phyloP scores from a whole-genome alignment of 108 stramenopile species.

The Cyclotella cryptica region DNA sequence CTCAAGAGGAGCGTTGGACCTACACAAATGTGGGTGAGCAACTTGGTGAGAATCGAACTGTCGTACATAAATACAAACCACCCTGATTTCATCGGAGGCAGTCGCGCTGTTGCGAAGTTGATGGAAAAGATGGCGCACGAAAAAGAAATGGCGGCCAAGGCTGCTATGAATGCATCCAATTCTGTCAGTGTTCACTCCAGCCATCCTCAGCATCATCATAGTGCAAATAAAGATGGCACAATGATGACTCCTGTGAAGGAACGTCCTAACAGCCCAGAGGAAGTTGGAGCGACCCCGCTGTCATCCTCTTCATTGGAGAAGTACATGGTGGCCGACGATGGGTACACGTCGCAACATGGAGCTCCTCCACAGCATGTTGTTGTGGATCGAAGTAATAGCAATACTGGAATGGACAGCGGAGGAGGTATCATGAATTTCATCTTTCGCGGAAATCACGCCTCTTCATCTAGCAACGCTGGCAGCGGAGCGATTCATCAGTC shows the following conservation, averaged over 20 bases:
- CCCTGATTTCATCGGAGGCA: slow-evolving; percentile 98
- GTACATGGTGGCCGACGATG: slow-evolving; percentile 57
- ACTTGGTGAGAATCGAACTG: slow-evolving; percentile 95
- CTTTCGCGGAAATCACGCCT: slow-evolving; percentile 69
- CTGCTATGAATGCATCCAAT: slow-evolving; percentile 2
- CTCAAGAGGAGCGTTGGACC: slow-evolving; percentile 80
- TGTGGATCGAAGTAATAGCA: slow-evolving; percentile 32
- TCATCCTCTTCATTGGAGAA: slow-evolving; percentile 60
- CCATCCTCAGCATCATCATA: slow-evolving; percentile 35
- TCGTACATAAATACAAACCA: slow-evolving; percentile 98
- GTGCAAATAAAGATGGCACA: slow-evolving; percentile 17
- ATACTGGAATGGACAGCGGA: slow-evolving; percentile 29
- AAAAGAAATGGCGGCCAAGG: slow-evolving; percentile 59
- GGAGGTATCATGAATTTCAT: slow-evolving; percentile 94
- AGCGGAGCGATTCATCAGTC: slow-evolving; percentile 19
- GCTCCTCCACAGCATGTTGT: slow-evolving; percentile 61
- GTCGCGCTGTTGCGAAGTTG: slow-evolving; percentile 84
- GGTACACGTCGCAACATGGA: slow-evolving; percentile 50
- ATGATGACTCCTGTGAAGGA: slow-evolving; percentile 46
- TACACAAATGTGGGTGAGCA: slow-evolving; percentile 94
- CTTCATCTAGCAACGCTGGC: slow-evolving; percentile 15
- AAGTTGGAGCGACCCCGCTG: slow-evolving; percentile 57
- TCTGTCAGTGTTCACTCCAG: slow-evolving; percentile 4
- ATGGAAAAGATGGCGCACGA: slow-evolving; percentile 79
- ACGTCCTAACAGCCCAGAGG: neutral